These are phyloP conservation scores for Albifimbria verrucaria DNA, from an alignment of 2,329 filamentous ascomycete species.

Conservation along the genomic window DNA sequence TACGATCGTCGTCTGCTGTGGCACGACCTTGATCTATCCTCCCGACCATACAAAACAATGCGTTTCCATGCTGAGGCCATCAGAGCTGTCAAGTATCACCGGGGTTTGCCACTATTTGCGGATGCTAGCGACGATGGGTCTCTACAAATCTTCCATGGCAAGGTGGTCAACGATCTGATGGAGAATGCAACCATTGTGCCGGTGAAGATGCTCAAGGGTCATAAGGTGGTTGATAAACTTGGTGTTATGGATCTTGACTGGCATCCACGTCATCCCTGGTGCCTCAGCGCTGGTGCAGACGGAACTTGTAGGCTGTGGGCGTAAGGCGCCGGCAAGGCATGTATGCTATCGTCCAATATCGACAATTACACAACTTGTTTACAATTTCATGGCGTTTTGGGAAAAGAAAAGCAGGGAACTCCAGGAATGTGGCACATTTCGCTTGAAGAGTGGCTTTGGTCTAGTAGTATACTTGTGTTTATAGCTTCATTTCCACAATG, in stretches of 20 bases:
- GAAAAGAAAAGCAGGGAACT: no score
- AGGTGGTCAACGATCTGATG: constrained; percentile 90
- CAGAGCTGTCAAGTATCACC: constrained; percentile 83
- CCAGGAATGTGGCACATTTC: no score
- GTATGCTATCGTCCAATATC: background rate
- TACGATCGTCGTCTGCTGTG: constrained; percentile 93
- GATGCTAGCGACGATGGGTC: constrained; percentile 94
- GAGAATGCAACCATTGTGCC: constrained; percentile 96
- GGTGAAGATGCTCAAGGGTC: constrained; percentile 87
- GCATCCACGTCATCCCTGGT: constrained; percentile 94
- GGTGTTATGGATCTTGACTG: constrained; percentile 94
- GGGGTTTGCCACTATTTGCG: constrained; percentile 79
- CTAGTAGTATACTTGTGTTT: background rate
- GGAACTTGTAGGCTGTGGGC: constrained; percentile 90
- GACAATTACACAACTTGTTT: no score
- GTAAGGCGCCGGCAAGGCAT: constrained; percentile 28
- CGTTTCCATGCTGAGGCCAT: constrained; percentile 93
- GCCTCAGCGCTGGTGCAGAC: constrained; percentile 90
- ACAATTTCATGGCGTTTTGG: background rate
- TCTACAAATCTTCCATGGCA: constrained; percentile 94
- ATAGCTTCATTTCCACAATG: background rate
- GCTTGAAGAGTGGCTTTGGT: no score
- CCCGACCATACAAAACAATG: constrained; percentile 91
- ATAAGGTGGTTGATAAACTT: constrained; percentile 79
- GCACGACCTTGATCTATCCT: constrained; percentile 93